Evolutionary conservation across 208 protist species (phyloP), one percentile per base, ranked within the genome.

Genomic region (Naegleria gruberi): DNA sequence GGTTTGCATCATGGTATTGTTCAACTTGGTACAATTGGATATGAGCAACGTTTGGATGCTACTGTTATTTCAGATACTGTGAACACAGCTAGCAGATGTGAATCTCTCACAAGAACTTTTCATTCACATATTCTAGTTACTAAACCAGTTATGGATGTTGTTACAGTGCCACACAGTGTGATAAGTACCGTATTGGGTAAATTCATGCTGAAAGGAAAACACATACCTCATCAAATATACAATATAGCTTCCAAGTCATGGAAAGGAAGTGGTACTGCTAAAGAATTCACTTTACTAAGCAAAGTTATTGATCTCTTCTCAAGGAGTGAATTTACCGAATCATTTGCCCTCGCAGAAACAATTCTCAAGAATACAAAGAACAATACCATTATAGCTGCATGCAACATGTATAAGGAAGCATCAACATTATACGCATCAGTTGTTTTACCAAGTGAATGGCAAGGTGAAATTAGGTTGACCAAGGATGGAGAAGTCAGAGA

Each of bases 1-100:
- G 90, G 90, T 41, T 30, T 91, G 2, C 17, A 83, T 30, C 30
- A 82, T 84, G 90, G 90, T 17, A 41, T 37, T 17, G 87, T 82
- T 23, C 3, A 15, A 10, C n/a, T 91, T 34, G 91, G 91, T 30
- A 92, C 89, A n/a, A 45, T 92, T 42, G 91, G 91, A 51, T 91
- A 65, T 37, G 44, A 46, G 15, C 8, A 34, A 15, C 1, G 82
- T 10, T 6, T 82, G 5, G 12, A 82, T 6, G 73, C 12, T 40
- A 82, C 73, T 40, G 30, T 82, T 12, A 86, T 86, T 34, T 86
- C 82, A 37, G 82, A 86, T 86, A 46, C 82, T 12, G 41, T 44
- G 8, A 86, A 86, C 45, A 44, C 41, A 45, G 82, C 82, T 17
- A 45, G 40, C 0, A 42, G 82, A n/a, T 42, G 15, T 86, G 82